A percentile compares a stretch with the other conserved stretches of the same genome.
Evolutionary conservation across 2,329 filamentous ascomycete species (phyloP).

Genomic region (Pseudocercospora macadamiae): DNA sequence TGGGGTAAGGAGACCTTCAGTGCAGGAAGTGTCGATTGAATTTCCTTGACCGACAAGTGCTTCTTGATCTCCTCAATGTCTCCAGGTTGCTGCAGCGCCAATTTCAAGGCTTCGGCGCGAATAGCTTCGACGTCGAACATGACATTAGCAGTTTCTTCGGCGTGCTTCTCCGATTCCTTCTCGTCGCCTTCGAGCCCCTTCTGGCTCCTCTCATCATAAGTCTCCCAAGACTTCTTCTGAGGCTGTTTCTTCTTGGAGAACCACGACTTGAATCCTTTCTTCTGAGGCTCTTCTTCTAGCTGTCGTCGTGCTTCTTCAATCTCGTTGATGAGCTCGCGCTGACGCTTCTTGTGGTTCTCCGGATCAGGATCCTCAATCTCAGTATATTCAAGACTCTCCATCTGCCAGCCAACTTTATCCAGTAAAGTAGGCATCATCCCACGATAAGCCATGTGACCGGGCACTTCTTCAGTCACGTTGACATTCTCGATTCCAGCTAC

Average conservation of each 20-base stretch:
- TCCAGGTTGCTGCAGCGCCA: constrained; percentile 70
- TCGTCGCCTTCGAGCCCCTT: constrained; percentile 41
- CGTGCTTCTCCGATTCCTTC: constrained; percentile 46
- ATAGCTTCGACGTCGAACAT: constrained; percentile 97
- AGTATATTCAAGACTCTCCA: constrained; percentile 89
- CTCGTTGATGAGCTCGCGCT: constrained; percentile 92
- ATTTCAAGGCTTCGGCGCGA: constrained; percentile 66
- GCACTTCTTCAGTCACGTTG: constrained; percentile 81
- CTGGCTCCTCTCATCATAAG: constrained; percentile 74
- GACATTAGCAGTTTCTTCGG: constrained; percentile 54
- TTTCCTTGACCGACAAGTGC: constrained; percentile 55
- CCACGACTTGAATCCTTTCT: constrained; percentile 68
- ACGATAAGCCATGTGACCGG: constrained; percentile 96
- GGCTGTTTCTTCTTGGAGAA: constrained; percentile 80
- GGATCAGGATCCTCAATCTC: constrained; percentile 98
- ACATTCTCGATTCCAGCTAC: constrained; percentile 87
- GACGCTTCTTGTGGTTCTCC: constrained; percentile 83
- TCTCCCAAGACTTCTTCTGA: constrained; percentile 89
- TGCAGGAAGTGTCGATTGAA: constrained; percentile 84
- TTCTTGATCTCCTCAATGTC: constrained; percentile 82
- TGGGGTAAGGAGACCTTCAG: constrained; percentile 66
- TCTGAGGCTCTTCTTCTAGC: constrained; percentile 75
- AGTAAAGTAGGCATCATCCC: constrained; percentile 86
- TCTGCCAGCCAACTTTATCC: constrained; percentile 84
- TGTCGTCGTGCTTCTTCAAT: constrained; percentile 92